phyloP scores from a whole-genome alignment of 257 asterid species.

The Avicennia marina region DNA sequence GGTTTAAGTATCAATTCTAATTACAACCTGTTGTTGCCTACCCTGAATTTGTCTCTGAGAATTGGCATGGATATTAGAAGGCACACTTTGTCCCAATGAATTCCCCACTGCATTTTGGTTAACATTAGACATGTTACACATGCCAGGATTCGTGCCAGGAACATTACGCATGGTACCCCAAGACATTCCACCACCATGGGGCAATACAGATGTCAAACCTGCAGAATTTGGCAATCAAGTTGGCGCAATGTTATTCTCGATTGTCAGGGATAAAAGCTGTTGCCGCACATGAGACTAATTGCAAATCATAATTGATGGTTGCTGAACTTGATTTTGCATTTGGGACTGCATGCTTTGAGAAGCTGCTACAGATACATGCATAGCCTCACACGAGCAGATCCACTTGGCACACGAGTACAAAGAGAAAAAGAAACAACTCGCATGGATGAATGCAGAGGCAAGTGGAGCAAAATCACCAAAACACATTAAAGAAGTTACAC shows the following conservation, averaged over 20 bases:
- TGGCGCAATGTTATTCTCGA: conserved; percentile 58
- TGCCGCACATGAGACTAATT: conserved; percentile 82
- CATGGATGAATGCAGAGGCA: conserved; percentile 11
- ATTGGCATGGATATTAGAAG: conserved; percentile 65
- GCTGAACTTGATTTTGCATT: conserved; percentile 73
- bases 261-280: conserved; percentile 63
- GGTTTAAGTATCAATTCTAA: too few relatives aligned
- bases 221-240: conserved; percentile 64
- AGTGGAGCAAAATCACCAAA: not conserved
- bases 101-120: conserved; percentile 53
- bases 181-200: conserved; percentile 52
- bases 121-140: conserved; percentile 58
- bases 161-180: conserved; percentile 63
- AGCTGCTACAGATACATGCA: conserved; percentile 40
- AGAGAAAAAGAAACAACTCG: conserved; percentile 8
- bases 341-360: conserved; percentile 75
- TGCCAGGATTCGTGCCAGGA: conserved; percentile 62
- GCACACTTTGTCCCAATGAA: conserved; percentile 71
- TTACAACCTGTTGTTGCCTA: conserved; percentile 71
- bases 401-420: not conserved
- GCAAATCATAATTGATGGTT: conserved; percentile 43
- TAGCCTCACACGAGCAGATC: conserved; percentile 3
- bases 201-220: conserved; percentile 55
- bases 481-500: not conserved
- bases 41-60: conserved; percentile 76